Conservation (phyloP, 257 asterid species). For the Solanum sitiens region DNA sequence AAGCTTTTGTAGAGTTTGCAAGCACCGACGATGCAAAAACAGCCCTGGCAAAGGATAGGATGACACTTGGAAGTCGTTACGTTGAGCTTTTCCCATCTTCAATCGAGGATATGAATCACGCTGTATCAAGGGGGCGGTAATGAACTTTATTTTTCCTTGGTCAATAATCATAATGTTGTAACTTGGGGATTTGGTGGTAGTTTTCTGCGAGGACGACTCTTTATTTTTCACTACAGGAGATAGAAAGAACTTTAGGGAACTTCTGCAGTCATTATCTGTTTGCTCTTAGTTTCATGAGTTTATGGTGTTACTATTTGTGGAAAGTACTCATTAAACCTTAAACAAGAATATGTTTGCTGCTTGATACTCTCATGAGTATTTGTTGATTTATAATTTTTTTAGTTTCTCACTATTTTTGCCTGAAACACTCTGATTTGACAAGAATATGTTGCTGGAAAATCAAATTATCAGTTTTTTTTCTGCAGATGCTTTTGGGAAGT, state of each 20-base stretch:
- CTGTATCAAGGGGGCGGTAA: slow-evolving; percentile 54
- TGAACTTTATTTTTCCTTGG: not conserved
- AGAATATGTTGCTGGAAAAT: not conserved
- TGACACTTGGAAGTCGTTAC: slow-evolving; percentile 87
- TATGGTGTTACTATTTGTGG: not conserved
- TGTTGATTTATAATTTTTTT: not conserved
- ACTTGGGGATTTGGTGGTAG: not conserved
- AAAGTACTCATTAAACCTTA: not conserved
- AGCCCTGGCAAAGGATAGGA: slow-evolving; percentile 80
- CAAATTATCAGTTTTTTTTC: not conserved
- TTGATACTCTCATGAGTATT: not conserved
- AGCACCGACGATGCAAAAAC: slow-evolving; percentile 63
- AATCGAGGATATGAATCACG: slow-evolving; percentile 47
- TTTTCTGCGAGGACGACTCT: not conserved
- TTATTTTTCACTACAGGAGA: not conserved
- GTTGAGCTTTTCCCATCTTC: slow-evolving; percentile 75
- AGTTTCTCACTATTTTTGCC: not conserved
- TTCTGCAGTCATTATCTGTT: not conserved
- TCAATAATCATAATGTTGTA: not conserved
- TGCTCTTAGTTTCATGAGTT: not conserved
- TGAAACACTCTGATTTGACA: not conserved
- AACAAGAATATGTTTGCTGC: not conserved
- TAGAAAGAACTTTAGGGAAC: not conserved
- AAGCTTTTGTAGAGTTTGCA: slow-evolving; percentile 84
- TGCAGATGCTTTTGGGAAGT: not conserved